Conservation (phyloP, 129 eudicot genomes). For the Artemisia tridentata region DNA sequence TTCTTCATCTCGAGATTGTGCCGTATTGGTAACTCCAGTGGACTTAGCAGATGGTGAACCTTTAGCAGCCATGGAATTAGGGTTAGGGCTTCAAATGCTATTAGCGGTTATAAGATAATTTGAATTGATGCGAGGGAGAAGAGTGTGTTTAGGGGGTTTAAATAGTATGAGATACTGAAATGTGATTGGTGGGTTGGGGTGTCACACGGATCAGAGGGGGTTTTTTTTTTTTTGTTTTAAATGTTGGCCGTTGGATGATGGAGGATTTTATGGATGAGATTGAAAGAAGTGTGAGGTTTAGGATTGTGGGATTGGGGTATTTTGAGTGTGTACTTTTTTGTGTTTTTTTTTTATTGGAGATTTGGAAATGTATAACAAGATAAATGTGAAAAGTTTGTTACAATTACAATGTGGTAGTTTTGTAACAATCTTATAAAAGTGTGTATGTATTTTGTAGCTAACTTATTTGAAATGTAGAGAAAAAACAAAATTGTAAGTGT, state of each 20-base stretch:
- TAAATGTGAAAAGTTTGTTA: no score
- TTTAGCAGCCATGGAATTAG: constrained; percentile 24
- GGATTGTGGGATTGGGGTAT: background rate
- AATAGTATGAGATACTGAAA: constrained; percentile 33
- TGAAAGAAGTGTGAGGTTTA: background rate
- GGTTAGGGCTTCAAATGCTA: constrained; percentile 15
- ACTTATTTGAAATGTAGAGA: no score
- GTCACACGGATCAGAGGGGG: constrained; percentile 55
- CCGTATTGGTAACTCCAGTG: constrained; percentile 28
- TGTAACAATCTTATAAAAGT: no score
- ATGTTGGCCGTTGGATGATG: constrained; percentile 53
- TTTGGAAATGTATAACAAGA: no score
- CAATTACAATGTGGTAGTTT: no score
- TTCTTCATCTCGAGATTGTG: no score
- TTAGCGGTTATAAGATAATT: constrained; percentile 23
- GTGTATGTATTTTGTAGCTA: no score
- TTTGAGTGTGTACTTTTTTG: constrained; percentile 10
- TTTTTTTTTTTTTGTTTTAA: constrained; percentile 28
- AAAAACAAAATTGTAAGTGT: no score
- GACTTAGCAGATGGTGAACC: constrained; percentile 1
- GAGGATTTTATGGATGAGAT: constrained; percentile 28
- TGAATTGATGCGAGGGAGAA: background rate
- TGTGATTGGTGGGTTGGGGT: constrained; percentile 45
- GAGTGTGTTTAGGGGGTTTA: no score
- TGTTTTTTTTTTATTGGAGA: no score